Base-by-base conservation (phyloP, 169 alveolate genomes). In the Plasmodium vivax region DNA sequence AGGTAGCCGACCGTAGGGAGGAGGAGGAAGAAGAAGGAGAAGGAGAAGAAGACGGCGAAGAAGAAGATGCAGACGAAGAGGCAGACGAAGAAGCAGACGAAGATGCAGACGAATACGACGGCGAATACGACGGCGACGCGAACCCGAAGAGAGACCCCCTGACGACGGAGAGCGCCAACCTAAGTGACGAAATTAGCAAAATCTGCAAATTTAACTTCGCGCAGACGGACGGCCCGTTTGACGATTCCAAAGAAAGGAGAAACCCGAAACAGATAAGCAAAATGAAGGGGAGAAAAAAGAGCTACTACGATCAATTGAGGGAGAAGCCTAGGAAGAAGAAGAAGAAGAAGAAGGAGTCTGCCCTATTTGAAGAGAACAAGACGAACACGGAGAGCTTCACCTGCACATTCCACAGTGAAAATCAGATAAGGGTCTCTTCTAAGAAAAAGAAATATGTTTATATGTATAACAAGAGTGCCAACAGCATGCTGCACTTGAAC, bases 401-500 rank as follows among this genome's bases (percentile, higher is more conserved):
- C 0, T 88, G 94, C 30, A 58, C 94, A 7, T 88, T 88, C 27
- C 80, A 88, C 32, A 34, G 32, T 45, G 94, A 88, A 80, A 68
- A 79, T 79, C 82, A 81, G 51, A 80, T 88, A 19, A 88, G 94
- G 73, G 94, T 88, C 3, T 16, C 91, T 23, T 32, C 90, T 3
- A 56, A 79, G 12, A 81, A 79, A 54, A 88, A 88, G 34, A 88
- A 81, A 58, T 58, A 80, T 43, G 73, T 81, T 6, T 88, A 88
- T 47, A 6, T 88, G 45, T 88, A 79, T 47, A 88, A 81, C 34
- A 27, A 58, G 7, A 19, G 34, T 77, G 47, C 34, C 19, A 81
- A 88, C 27, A 81, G 91, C 38, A 30, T 32, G 14, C 43, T 88
- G 6, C 84, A 88, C 19, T 12, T 88, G n/a, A 62, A 14, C 56